Evolutionary conservation across 805 yeast genomes (phyloP), one percentile per base, ranked within the genome.

Genomic region (Lipomyces kockii): DNA sequence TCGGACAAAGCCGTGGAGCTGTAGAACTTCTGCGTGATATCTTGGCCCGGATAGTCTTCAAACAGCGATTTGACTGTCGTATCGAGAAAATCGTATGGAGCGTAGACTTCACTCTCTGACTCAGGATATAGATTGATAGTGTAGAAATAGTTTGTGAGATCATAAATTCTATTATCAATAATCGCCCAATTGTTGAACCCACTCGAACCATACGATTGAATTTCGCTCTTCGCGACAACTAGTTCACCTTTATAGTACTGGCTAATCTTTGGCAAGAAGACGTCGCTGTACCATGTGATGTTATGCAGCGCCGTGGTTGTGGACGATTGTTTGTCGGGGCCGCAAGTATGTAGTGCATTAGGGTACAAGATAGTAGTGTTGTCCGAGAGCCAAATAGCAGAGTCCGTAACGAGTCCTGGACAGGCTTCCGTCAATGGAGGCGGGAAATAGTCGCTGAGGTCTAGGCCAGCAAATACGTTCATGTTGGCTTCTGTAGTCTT

Each of bases 391-490:
- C 66, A 59, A 14, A 80, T 75, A 3, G 72, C 59, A 0, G 60
- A 69, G 53, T 79, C 81, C 0, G 72, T 65, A 1, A 80, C 83
- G 22, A 81, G 73, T 6, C 73, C 75, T 2, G 81, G 80, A 64
- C 83, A 80, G 2, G 81, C 82, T 1, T 76, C 75, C 9, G 79
- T 73, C 20, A 80, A 70, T 11, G 83, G 83, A 29, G 80, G 81
- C 5, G 81, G 81, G 68, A 80, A 80, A 70, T 80, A 81, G 59
- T 75, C 77, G 14, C 79, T 74, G 43, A 81, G 22, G 62, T 81
- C 83, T 60, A 62, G 72, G 25, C 83, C 83, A 1, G 83, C 83
- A 66, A 80, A 76, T 14, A 69, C 69, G 64, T 79, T 54, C 83
- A 80, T 80, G 12, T 43, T 62, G 2, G 75, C 66, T 0, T 76